Percentiles rank a stretch among this genome's conserved stretches.
Evolutionary conservation across 192 early-diverging fungal species (phyloP).

Genomic region (Backusella sp.): DNA sequence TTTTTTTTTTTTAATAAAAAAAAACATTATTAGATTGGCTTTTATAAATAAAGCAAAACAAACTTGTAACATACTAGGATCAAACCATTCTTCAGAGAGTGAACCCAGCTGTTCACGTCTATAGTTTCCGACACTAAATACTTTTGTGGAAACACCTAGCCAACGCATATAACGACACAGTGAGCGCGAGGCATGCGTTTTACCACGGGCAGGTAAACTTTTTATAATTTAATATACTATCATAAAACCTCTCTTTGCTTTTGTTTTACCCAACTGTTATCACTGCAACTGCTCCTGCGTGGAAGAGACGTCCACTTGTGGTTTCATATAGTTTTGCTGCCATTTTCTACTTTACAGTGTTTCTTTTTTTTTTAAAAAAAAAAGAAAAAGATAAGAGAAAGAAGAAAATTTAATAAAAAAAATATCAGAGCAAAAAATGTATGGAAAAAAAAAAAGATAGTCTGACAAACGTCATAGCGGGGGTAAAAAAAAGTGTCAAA

Average conservation of each 20-base stretch:
- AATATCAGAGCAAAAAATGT: not conserved
- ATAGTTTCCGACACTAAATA: slow-evolving; percentile 98
- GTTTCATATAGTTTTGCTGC: slow-evolving; percentile 80
- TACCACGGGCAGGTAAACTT: slow-evolving; percentile 87
- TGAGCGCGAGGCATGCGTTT: slow-evolving; percentile 85
- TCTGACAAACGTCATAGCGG: slow-evolving; percentile 2
- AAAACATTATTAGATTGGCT: not conserved
- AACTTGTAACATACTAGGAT: slow-evolving; percentile 53
- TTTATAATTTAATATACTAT: not conserved
- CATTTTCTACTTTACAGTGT: slow-evolving; percentile 9
- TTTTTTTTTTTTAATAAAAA: not conserved
- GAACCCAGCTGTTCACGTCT: slow-evolving; percentile 78
- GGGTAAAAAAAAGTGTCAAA: not conserved
- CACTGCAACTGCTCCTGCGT: slow-evolving; percentile 76
- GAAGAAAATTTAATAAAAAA: not conserved
- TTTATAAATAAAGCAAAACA: not conserved
- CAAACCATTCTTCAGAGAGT: slow-evolving; percentile 70
- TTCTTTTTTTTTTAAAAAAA: not conserved
- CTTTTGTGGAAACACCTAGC: slow-evolving; percentile 88
- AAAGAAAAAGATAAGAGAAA: not conserved
- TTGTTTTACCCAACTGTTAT: slow-evolving; percentile 67
- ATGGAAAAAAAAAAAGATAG: not conserved
- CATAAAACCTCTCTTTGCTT: not conserved
- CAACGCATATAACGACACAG: slow-evolving; percentile 91
- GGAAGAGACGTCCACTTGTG: slow-evolving; percentile 72